phyloP scores from a whole-genome alignment of 192 early-diverging fungal species.

The Rhizophagus clarus region DNA sequence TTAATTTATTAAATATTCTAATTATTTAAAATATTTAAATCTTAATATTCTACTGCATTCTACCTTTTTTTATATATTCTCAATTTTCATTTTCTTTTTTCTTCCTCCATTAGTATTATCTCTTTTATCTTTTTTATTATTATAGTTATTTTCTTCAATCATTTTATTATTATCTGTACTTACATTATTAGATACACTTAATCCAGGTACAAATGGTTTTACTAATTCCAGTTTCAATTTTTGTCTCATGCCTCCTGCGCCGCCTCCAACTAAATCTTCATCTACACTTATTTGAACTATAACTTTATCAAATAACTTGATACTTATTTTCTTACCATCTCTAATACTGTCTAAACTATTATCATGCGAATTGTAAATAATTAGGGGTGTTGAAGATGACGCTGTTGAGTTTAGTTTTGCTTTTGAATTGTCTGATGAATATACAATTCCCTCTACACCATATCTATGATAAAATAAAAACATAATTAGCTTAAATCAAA shows the following conservation, averaged over 20 bases:
- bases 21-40: too few species aligned
- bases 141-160: neutral
- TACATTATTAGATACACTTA: constrained; percentile 42
- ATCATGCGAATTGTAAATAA: constrained; percentile 47
- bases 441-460: constrained; percentile 95
- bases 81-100: too few species aligned
- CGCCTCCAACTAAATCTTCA: constrained; percentile 49
- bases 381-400: constrained; percentile 18
- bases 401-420: constrained; percentile 29
- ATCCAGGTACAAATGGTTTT: constrained; percentile 54
- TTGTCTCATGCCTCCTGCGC: constrained; percentile 60
- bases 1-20: too few species aligned
- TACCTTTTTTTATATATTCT: too few species aligned
- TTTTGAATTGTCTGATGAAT: constrained; percentile 47
- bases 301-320: constrained; percentile 82
- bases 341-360: constrained; percentile 40
- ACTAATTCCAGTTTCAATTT: constrained; percentile 63
- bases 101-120: too few species aligned
- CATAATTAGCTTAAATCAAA: neutral
- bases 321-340: constrained; percentile 44
- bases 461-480: constrained; percentile 36
- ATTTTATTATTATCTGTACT: neutral
- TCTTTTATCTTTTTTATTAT: too few species aligned
- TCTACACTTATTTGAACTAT: constrained; percentile 71
- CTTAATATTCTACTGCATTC: too few species aligned